Evolutionary conservation across 2,329 filamentous ascomycete genomes (phyloP), one percentile per base, ranked within the genome.

Genomic region (Paecilomyces niveus): DNA sequence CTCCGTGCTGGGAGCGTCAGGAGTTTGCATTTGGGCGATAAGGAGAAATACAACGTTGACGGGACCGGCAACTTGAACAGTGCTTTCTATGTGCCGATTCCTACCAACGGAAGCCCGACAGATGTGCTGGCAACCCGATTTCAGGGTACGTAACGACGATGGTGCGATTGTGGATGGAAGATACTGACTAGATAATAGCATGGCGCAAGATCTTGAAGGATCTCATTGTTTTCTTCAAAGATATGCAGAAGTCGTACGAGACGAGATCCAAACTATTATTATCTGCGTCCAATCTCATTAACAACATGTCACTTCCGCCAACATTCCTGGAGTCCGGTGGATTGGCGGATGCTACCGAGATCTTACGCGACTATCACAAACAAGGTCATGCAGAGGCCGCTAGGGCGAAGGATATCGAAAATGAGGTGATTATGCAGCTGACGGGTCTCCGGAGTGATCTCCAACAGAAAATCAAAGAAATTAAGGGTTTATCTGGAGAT

Each of bases 151-250:
- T 58, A n/a, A 33, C 33, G 22, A 54, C 21, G 45, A 31, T 57
- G 33, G 55, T 58, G n/a, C 58, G 18, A 57, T 24, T 53, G 57
- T 8, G 50, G 6, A 24, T 57, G 51, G 15, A 1, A 33, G n/a
- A 35, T 54, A 54, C 62, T 67, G 59, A 68, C 52, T 3, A 26
- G 31, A 39, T 15, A 10, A 33, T 63, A 95, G 92, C 89, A 55
- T 99, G 94, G 94, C 86, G 94, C 67, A 96, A 96, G 78, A 83
- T 97, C 13, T 83, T 99, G 56, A 97, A 97, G 73, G 92, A 97
- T 65, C 81, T 97, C 52, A 96, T 97, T 64, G 80, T 89, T 58
- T 97, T 96, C 73, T 97, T 97, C 72, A 87, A 90, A 67, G 94
- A 97, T 72, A 86, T 97, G 53, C 91, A 96, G 70, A 84, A 83